Evolutionary conservation across 139 green algal species (phyloP).

Genomic region (Edaphochlamys debaryana): DNA sequence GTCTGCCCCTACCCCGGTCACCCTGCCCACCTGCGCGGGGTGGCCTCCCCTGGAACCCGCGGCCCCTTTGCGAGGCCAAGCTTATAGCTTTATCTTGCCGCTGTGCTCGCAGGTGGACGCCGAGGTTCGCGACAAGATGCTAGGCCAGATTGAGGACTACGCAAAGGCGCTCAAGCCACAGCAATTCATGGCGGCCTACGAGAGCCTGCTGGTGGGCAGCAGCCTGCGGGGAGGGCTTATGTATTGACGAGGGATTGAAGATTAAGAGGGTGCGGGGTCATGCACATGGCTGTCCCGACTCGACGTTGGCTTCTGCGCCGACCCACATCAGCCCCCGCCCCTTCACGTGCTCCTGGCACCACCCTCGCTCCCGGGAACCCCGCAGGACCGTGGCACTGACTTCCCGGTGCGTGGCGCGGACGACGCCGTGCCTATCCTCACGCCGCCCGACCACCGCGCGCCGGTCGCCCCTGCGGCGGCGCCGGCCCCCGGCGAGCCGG

Average conservation of each 20-base stretch:
- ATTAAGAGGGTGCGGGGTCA: too few relatives aligned
- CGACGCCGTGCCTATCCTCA: conserved; percentile 49
- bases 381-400: conserved; percentile 58
- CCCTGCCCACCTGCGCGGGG: too few relatives aligned
- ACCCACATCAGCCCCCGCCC: too few relatives aligned
- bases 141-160: conserved; percentile 70
- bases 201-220: conserved; percentile 38
- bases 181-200: conserved; percentile 54
- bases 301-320: too few relatives aligned
- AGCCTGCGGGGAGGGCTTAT: not conserved
- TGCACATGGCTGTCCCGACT: too few relatives aligned
- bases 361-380: too few relatives aligned
- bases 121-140: conserved; percentile 67
- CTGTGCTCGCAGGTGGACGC: conserved; percentile 65
- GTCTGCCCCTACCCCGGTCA: too few relatives aligned
- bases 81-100: too few relatives aligned
- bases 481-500: not conserved
- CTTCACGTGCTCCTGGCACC: too few relatives aligned
- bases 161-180: conserved; percentile 39
- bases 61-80: too few relatives aligned
- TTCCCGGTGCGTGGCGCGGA: conserved; percentile 53
- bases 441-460: not conserved
- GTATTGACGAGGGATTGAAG: too few relatives aligned
- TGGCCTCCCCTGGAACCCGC: too few relatives aligned
- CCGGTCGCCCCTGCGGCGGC: not conserved